Evolutionary conservation across 2,329 filamentous ascomycete species (phyloP).

Genomic region (Monosporascus sp.): DNA sequence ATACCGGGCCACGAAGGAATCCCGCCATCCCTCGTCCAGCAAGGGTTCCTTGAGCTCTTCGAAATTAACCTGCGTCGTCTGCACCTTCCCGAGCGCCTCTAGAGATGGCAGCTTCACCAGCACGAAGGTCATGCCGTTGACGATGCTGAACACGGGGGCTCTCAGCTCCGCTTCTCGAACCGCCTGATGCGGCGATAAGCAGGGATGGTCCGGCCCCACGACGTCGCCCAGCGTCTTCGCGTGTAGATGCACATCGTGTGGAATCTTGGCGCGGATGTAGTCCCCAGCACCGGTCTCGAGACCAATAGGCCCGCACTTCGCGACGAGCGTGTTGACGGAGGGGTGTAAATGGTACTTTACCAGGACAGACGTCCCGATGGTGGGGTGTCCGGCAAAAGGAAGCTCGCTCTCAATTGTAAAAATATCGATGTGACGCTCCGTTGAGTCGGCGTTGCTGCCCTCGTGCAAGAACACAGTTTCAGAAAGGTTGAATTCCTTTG

Average conservation of each 20-base stretch:
- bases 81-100: constrained; percentile 46
- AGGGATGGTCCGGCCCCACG: constrained; percentile 12
- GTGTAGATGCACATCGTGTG: constrained; percentile 63
- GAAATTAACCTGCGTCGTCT: constrained; percentile 28
- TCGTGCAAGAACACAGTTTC: constrained; percentile 60
- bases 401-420: constrained; percentile 52
- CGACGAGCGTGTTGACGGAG: constrained; percentile 40
- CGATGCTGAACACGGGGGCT: constrained; percentile 55
- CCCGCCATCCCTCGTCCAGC: constrained; percentile 50
- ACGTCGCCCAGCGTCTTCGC: constrained; percentile 30
- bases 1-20: constrained; percentile 49
- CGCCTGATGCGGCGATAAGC: constrained; percentile 15
- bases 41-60: constrained; percentile 23
- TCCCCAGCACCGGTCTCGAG: background rate
- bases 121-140: constrained; percentile 70
- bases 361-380: constrained; percentile 51
- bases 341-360: constrained; percentile 30
- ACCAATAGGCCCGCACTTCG: constrained; percentile 51
- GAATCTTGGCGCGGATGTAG: constrained; percentile 55
- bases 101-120: constrained; percentile 57
- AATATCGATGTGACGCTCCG: constrained; percentile 47
- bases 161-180: constrained; percentile 22
- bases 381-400: constrained; percentile 59
- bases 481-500: constrained; percentile 58
- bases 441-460: constrained; percentile 21